Percentiles rank a stretch among this genome's conserved stretches.
Evolutionary conservation across 2,329 filamentous ascomycete species (phyloP).

Genomic region (Ascochyta rabiei): DNA sequence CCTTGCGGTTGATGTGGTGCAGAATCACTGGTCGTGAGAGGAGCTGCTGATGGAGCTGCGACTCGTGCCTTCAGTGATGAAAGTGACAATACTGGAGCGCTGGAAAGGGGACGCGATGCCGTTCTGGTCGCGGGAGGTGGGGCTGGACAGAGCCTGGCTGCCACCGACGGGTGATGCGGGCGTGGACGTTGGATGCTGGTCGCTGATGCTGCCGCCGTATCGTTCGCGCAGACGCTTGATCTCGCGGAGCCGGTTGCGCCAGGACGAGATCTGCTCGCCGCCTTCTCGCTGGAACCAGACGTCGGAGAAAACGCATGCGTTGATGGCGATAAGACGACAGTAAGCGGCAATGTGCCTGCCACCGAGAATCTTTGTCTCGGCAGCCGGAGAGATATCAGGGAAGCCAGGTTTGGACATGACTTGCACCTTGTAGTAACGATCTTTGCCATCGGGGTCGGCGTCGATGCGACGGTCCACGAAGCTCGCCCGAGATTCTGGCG

Average conservation of each 20-base stretch:
- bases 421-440: constrained; percentile 82
- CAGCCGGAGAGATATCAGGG: constrained; percentile 87
- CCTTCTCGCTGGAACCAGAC: constrained; percentile 84
- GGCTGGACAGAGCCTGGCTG: constrained; percentile 33
- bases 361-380: constrained; percentile 86
- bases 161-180: constrained; percentile 29
- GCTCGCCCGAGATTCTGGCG: constrained; percentile 79
- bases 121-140: constrained; percentile 38
- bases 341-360: constrained; percentile 82
- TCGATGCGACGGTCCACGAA: constrained; percentile 65
- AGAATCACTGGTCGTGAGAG: constrained; percentile 33
- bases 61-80: constrained; percentile 46
- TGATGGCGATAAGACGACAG: constrained; percentile 86
- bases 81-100: constrained; percentile 44
- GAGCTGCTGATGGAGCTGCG: constrained; percentile 46
- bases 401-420: constrained; percentile 88
- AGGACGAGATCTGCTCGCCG: constrained; percentile 84
- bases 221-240: constrained; percentile 81
- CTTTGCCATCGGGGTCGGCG: constrained; percentile 51
- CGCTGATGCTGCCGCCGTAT: constrained; percentile 27
- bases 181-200: constrained; percentile 19
- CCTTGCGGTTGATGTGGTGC: neutral
- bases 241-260: constrained; percentile 84
- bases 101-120: constrained; percentile 37
- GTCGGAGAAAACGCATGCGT: constrained; percentile 88